A percentile compares a stretch with the other conserved stretches of the same genome.
These are phyloP conservation scores for Xylaria sp. DNA, from an alignment of 2,329 filamentous ascomycete genomes.

Conservation along the genomic window DNA sequence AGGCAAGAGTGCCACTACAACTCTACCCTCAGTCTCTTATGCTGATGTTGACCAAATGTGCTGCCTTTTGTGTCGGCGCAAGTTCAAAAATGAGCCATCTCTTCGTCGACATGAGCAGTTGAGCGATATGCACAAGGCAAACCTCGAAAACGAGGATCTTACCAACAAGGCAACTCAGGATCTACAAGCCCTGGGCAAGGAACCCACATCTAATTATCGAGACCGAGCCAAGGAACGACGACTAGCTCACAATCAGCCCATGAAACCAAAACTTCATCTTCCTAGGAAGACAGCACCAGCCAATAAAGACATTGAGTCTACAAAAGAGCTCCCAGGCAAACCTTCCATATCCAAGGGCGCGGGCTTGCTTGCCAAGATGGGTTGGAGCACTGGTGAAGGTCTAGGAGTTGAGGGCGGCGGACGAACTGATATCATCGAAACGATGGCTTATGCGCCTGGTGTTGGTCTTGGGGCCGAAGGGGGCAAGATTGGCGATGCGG, in stretches of 20 bases:
- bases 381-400: slow-evolving; percentile 73
- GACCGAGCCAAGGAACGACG: slow-evolving; percentile 77
- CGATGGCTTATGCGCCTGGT: slow-evolving; percentile 73
- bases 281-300: slow-evolving; percentile 45
- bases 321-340: slow-evolving; percentile 52
- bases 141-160: slow-evolving; percentile 47
- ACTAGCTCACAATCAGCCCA: slow-evolving; percentile 69
- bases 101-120: slow-evolving; percentile 59
- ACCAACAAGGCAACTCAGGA: slow-evolving; percentile 48
- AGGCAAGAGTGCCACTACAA: slow-evolving; percentile 29
- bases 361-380: slow-evolving; percentile 77
- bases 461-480: slow-evolving; percentile 77
- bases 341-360: slow-evolving; percentile 70
- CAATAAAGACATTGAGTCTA: slow-evolving; percentile 53
- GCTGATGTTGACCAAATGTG: slow-evolving; percentile 63
- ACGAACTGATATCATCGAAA: slow-evolving; percentile 71
- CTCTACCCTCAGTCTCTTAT: slow-evolving; percentile 64
- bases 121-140: slow-evolving; percentile 57
- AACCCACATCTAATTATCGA: slow-evolving; percentile 60
- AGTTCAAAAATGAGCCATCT: slow-evolving; percentile 54
- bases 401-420: slow-evolving; percentile 73
- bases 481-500: slow-evolving; percentile 75
- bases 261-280: slow-evolving; percentile 58
- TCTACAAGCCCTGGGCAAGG: slow-evolving; percentile 52
- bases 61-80: slow-evolving; percentile 58